Evolutionary conservation across 2,329 filamentous ascomycete genomes (phyloP), one percentile per base, ranked within the genome.

Genomic region (Colletotrichum sansevieriae): DNA sequence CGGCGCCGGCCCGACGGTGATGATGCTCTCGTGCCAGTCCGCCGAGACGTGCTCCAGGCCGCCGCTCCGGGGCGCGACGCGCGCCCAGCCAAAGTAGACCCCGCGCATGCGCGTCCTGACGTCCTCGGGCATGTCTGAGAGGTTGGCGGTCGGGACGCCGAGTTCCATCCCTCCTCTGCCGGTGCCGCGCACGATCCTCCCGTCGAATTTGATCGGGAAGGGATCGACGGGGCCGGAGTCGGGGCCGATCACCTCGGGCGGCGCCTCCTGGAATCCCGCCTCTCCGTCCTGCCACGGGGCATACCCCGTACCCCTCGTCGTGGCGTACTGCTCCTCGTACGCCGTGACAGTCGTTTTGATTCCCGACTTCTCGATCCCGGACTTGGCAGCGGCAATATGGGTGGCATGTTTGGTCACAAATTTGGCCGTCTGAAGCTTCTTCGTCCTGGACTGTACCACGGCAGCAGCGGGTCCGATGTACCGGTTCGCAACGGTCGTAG

Each of bases 21-120:
- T 83, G 11, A 92, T 79, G 3, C 84, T 83, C 72, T 89, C 85
- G 69, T 85, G 81, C 90, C 90, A 92, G 37, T 83, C 80, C 3
- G 76, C 68, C 0, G 81, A 76, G 2, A 81, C 58, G 3, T 75
- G 75, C 3, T 81, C 78, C 2, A 74, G 70, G 0, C 73, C 74
- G 0, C 73, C 74, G 22, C 78, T 76, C 0, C 76, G 75, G 0
- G 80, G 78, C 1, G 83, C 70, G 2, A 88, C 73, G 1, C 83
- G 78, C 0, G 84, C 86, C 90, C 90, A 92, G 3, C 88, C 90
- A 44, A 90, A 88, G 73, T 90, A 92, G 7, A 90, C 83, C 0
- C 90, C 91, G 12, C 81, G 78, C 57, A 92, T 81, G 3, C 85
- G 83, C 70, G 86, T 78, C 22, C 83, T 79, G 46, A 91, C 75